These are phyloP conservation scores for Jamesozyma rosinii DNA, from an alignment of 805 yeast species.

Conservation along the genomic window DNA sequence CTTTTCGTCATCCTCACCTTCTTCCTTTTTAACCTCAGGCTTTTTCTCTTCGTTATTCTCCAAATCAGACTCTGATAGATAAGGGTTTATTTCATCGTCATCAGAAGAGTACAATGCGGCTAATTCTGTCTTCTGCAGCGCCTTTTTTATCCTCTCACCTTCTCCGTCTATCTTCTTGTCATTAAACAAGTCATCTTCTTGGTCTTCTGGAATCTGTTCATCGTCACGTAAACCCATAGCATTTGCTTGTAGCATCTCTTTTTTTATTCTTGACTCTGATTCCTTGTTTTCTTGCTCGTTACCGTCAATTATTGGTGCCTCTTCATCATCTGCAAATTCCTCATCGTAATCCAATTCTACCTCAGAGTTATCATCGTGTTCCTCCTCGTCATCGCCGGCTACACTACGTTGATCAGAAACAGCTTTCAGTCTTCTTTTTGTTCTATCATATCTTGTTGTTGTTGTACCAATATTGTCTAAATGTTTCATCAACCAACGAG, in stretches of 20 bases:
- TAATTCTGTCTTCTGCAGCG: conserved; percentile 75
- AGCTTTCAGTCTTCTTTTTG: conserved; percentile 38
- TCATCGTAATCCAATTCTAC: conserved; percentile 93
- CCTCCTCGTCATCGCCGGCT: conserved; percentile 33
- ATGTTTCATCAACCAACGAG: conserved; percentile 94
- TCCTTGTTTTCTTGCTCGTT: conserved; percentile 89
- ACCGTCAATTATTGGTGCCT: conserved; percentile 95
- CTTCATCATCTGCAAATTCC: conserved; percentile 97
- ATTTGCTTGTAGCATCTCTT: conserved; percentile 75
- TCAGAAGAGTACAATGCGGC: conserved; percentile 71
- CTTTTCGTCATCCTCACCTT: conserved; percentile 30
- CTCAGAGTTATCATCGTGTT: conserved; percentile 62
- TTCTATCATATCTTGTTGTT: conserved; percentile 44
- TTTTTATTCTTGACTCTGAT: conserved; percentile 73
- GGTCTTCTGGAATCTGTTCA: conserved; percentile 49
- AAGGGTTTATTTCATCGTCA: conserved; percentile 81
- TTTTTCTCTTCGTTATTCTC: conserved; percentile 43
- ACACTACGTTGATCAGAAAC: conserved; percentile 36
- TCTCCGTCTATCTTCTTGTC: conserved; percentile 79
- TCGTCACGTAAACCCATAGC: conserved; percentile 57
- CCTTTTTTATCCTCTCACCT: conserved; percentile 77
- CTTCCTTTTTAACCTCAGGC: conserved; percentile 33
- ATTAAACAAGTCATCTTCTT: conserved; percentile 63
- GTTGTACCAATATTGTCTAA: conserved; percentile 54
- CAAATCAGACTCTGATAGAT: conserved; percentile 59